Evolutionary conservation across 139 green algal genomes (phyloP), one percentile per base, ranked within the genome.

Genomic region (Spirogloea muscicola): DNA sequence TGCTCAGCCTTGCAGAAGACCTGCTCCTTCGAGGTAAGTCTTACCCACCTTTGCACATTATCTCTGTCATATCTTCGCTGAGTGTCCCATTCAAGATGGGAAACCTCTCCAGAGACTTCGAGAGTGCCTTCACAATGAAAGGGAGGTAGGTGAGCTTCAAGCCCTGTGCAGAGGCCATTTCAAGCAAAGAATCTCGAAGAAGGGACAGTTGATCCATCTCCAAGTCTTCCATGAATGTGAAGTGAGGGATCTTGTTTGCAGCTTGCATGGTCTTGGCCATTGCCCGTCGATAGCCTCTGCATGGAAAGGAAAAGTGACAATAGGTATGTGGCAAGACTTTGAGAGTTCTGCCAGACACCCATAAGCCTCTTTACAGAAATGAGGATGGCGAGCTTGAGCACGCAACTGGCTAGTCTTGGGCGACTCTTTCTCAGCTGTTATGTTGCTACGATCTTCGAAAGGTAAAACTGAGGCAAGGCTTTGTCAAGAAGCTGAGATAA

Each of bases 111-210:
- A 96, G 75, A 1, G 89, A 86, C 18, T 84, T 27, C 13, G 87
- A 89, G n/a, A 92, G 68, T 0, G 92, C 90, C 80, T 97, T 97
- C 52, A 97, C 58, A 25, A 96, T 69, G 36, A 97, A 84, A 1
- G 91, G 88, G 33, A 96, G 77, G 44, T 87, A 85, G 5, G 91
- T 96, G 10, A 97, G 82, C 82, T 90, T 90, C 13, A 25, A 37
- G 2, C 38, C 18, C 10, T 25, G 13, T 29, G 60, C 10, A 5
- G 36, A 27, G 33, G 60, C 34, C 6, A 39, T 13, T 27, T 46
- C 25, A 37, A 96, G 75, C 3, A 25, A 13, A 7, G 64, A 37
- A n/a, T n/a, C n/a, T 7, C 89, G 75, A 41, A 91, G 41, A 1
- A 34, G 57, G 72, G 91, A 38, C 46, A 96, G 81, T 1, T 59